A percentile compares a stretch with the other conserved stretches of the same genome.
Conservation (phyloP, 176 grass and related monocot genomes). For the Rhynchospora tenuis region DNA sequence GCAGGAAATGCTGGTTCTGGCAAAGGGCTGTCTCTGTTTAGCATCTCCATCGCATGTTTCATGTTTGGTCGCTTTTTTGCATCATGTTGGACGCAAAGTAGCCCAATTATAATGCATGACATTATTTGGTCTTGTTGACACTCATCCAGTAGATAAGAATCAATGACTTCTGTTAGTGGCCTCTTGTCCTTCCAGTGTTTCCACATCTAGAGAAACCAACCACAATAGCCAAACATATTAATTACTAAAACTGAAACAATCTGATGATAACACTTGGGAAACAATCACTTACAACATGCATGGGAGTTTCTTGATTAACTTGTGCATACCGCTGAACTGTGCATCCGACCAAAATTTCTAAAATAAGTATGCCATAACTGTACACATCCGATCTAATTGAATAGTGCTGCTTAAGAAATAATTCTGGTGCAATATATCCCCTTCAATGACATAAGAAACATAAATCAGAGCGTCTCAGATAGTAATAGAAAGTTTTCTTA, state of each 20-base stretch:
- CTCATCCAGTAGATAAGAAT: not conserved
- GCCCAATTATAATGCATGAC: not conserved
- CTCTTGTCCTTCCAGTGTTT: not conserved
- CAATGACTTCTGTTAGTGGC: not conserved
- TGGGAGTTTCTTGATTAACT: not conserved
- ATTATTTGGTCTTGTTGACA: not conserved
- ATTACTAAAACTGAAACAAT: too few species aligned
- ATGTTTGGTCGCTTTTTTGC: not conserved
- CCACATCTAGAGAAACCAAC: not conserved
- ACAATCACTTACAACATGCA: not conserved
- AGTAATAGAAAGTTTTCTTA: too few species aligned
- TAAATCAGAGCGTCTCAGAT: too few species aligned
- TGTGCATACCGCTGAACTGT: conserved; percentile 2
- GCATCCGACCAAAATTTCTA: conserved; percentile 25
- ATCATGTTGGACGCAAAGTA: not conserved
- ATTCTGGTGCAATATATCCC: conserved; percentile 33
- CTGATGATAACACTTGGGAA: not conserved
- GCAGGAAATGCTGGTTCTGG: not conserved
- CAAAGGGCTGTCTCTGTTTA: not conserved
- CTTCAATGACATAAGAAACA: not conserved
- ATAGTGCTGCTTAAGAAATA: not conserved
- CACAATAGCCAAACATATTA: not conserved
- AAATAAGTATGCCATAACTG: conserved; percentile 28
- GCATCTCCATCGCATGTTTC: not conserved
- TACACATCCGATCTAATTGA: conserved; percentile 29